Evolutionary conservation across 768 basidiomycete species (phyloP), one percentile per base, ranked within the genome.

Genomic region (Sporobolomyces pararoseus): DNA sequence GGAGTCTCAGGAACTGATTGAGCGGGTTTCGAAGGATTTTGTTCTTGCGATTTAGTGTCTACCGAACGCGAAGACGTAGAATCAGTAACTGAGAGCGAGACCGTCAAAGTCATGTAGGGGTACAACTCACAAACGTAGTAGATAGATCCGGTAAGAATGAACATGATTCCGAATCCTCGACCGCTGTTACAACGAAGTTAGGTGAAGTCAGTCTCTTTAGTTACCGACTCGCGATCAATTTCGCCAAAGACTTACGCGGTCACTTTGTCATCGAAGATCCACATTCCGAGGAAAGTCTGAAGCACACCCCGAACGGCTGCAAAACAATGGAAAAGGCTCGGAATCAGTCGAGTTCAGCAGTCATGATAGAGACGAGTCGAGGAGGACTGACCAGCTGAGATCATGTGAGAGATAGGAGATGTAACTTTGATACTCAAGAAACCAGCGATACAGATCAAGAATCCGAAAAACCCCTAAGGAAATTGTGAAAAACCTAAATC

Each of bases 321-420:
- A 37, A 23, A 21, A 27, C 25, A 13, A 2, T n/a, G 10, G 25
- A 35, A 7, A 31, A 21, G 3, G 21, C 2, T 65, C n/a, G n/a
- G 13, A 47, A 23, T 47, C 12, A 47, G 6, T 6, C 46, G 17
- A 42, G 46, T 9, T 27, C 42, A 21, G 50, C 37, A 27, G 21
- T 9, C 2, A 23, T 12, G 31, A 31, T 29, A 52, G n/a, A 29
- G 25, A 52, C 4, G 10, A 27, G 13, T 25, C 13, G 12, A 35
- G 10, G 31, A 25, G 19, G 19, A 60, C 71, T 42, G 23, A 67
- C 72, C 73, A 16, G 92, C 92, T 5, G 91, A 94, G 32, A 96
- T 82, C 94, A 97, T 98, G 79, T 98, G 94, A 3, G 94, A 94
- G 78, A 97, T 92, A 19, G 94, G 94, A 1, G 92, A 95, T 12